Evolutionary conservation across 2,329 filamentous ascomycete species (phyloP), one percentile per base, ranked within the genome.

Genomic region (Neoarthrinium moseri): DNA sequence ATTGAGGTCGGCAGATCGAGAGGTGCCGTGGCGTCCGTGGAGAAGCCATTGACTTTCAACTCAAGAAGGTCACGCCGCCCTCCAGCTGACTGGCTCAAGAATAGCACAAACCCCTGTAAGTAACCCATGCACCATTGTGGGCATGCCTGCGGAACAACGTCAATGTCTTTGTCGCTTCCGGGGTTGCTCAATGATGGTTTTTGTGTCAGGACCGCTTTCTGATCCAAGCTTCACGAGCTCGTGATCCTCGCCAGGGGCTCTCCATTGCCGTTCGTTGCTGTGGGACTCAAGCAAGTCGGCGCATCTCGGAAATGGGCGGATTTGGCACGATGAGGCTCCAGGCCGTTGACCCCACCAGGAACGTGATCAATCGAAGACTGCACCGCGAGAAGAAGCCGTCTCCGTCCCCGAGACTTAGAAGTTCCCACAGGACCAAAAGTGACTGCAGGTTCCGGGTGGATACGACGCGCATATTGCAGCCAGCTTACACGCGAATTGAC

Each of bases 381-480:
- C 32, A 27, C 30, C 36, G 30, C 30, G 17, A 26, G 20, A 34
- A 17, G 22, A 13, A 22, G n/a, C n/a, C n/a, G n/a, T n/a, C n/a
- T n/a, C 13, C 23, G 18, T 20, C 24, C 20, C 41, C 30, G 21
- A 26, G 20, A 22, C 24, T 29, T 24, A 37, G 33, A 45, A 13
- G 33, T 39, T 38, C 24, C 33, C 22, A 36, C 41, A 17, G 18
- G 6, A 8, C 43, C 17, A 15, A 44, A 20, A 22, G 27, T 18
- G 17, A 36, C 18, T 44, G 41, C 41, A 44, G 41, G n/a, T 27
- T 34, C 30, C 11, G 15, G 33, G 35, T 45, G 43, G 43, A 22
- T 45, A 45, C 43, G 22, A 20, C 13, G n/a, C 13, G 22, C 43
- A 45, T 33, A 22, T 45, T 45, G 33, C 43, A 38, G 43, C 43